These are phyloP conservation scores for Hyaloperonospora arabidopsidis DNA, from an alignment of 352 stramenopile genomes.

Conservation along the genomic window DNA sequence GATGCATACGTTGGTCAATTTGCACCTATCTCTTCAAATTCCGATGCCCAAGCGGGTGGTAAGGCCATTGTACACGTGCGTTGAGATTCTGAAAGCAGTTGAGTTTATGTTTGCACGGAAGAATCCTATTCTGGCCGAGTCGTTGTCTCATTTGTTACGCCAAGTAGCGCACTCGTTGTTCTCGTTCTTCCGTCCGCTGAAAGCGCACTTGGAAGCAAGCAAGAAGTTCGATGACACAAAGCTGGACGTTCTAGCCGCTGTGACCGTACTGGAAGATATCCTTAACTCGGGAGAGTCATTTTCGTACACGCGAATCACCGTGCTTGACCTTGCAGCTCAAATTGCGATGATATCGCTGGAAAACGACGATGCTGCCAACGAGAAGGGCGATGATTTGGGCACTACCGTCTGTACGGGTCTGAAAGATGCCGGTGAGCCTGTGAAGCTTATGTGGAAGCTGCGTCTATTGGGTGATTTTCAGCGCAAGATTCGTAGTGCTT, in stretches of 20 bases:
- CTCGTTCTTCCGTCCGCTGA: constrained; percentile 73
- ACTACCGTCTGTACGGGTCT: constrained; percentile 33
- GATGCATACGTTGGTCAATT: constrained; percentile 84
- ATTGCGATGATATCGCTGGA: constrained; percentile 73
- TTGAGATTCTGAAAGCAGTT: constrained; percentile 88
- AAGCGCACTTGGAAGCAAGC: constrained; percentile 75
- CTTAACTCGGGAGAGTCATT: constrained; percentile 75
- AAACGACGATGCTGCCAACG: constrained; percentile 23
- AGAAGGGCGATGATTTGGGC: constrained; percentile 38
- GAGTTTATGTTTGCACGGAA: constrained; percentile 90
- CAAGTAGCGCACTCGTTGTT: constrained; percentile 78
- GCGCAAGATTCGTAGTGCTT: constrained; percentile 72
- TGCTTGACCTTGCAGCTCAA: constrained; percentile 70
- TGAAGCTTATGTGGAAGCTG: constrained; percentile 83
- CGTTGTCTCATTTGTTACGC: constrained; percentile 57
- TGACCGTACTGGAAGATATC: constrained; percentile 82
- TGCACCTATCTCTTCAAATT: constrained; percentile 82
- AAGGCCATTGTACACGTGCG: constrained; percentile 79
- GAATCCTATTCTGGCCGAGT: constrained; percentile 74
- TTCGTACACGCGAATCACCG: constrained; percentile 76
- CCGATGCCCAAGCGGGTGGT: constrained; percentile 84
- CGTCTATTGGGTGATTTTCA: constrained; percentile 85
- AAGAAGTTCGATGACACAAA: constrained; percentile 86
- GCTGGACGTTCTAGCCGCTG: constrained; percentile 70
- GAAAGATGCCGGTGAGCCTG: constrained; percentile 60